Base-by-base conservation (phyloP, 1,284 basidiomycete genomes). In the Mycosarcoma mackinlayi region DNA sequence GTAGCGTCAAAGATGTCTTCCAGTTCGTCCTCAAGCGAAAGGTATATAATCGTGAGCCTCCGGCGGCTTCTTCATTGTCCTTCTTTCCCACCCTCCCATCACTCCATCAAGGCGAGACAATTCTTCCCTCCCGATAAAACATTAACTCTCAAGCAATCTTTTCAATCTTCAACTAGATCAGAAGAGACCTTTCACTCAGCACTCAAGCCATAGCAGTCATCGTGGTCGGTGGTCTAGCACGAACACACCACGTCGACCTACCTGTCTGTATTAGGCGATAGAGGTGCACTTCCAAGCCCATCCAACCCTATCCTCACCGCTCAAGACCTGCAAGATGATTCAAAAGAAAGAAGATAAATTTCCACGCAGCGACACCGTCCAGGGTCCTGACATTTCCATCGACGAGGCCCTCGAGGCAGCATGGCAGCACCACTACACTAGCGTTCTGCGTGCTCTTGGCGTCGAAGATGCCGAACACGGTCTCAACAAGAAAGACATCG, bases 391-490 rank as follows among this genome's bases (percentile, higher is more conserved):
- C 16, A 70, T 70, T 38, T 25, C 47, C 5, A 33, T 65, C 61
- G 67, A 70, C 1, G 67, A 64, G 3, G 67, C 61, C 19, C 57
- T 70, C 45, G 33, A 18, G 9, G 44, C 42, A 41, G 61, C 67
- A 25, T 70, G 67, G 67, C 60, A 70, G 41, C 61, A 64, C 42
- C 67, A 70, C 54, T 54, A 70, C 53, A 70, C 67, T 35, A 64
- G 61, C 34, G 69, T 72, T n/a, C 18, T 67, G 39, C 49, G 55
- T 18, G 64, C 64, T 19, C 60, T 72, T 24, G 69, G 69, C 42
- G 51, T 72, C 30, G 52, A 72, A 23, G 64, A 72, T 41, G n/a
- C 64, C 10, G 60, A 72, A 27, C 69, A 75, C 31, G 75, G 75
- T 44, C 75, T 77, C 33, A 62, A 67, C 44, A 62, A 70, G 38